Evolutionary conservation across 495 filamentous ascomycete species (phyloP), one percentile per base, ranked within the genome.

Genomic region (Neurospora sp.): DNA sequence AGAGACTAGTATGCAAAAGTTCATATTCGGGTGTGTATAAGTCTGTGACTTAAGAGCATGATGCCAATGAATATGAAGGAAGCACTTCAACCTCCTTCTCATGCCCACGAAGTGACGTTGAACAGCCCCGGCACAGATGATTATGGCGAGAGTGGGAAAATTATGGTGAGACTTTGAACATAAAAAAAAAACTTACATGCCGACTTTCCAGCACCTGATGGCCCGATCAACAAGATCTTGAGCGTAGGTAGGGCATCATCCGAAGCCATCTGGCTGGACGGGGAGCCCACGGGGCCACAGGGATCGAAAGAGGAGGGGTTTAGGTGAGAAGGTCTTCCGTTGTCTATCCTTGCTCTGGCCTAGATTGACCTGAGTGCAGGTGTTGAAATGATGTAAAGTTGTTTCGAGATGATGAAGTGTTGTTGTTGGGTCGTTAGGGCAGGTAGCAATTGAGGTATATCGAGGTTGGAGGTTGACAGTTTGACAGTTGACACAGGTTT

Each of bases 211-310:
- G 82, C 85, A 65, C 85, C 84, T 44, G 86, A 87, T 37, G 85
- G 83, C 37, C 86, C 86, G 77, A 87, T 85, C 73, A 87, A 77
- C 71, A 88, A 72, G 61, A 88, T 80, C 82, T 87, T 87, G 71
- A 88, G 80, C 41, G 83, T 82, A 61, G 85, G 82, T 22, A 86
- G 74, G 20, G 79, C 77, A 69, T 87, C 85, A 74, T 88, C 84
- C 42, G 84, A 85, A 39, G 79, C 81, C 79, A 84, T 84, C 69
- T 71, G 69, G 47, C 53, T 65, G 53, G 53, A 37, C 53, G 53
- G 53, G 53, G 27, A 35, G 27, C 40, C 35, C 4, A 37, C 31
- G 35, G 20, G 20, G 31, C 12, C 16, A 71, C 2, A 16, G 5
- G 73, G 10, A 18, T 39, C 22, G 18, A 53, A 45, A 0, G 61